Evolutionary conservation across 306 rosid species (phyloP).

Genomic region (Arachis stenosperma): DNA sequence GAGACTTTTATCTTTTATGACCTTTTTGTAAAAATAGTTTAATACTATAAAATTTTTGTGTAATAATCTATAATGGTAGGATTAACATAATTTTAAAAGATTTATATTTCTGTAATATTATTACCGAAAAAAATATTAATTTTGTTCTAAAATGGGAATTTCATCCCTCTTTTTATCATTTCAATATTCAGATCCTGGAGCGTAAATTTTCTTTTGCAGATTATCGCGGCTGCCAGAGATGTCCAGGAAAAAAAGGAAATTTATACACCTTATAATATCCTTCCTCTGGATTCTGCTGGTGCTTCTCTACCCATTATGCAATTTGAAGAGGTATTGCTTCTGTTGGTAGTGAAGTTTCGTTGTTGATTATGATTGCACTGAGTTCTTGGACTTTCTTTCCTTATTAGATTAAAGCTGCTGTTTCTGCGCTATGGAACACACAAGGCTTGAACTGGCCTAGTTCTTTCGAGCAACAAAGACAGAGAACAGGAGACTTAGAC

Average conservation of each 20-base stretch:
- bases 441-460: constrained; percentile 92
- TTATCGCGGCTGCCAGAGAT: constrained; percentile 96
- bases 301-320: constrained; percentile 90
- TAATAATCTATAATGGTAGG: too few species aligned
- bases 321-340: constrained; percentile 78
- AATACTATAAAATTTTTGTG: too few species aligned
- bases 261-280: constrained; percentile 89
- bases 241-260: constrained; percentile 97
- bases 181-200: constrained; percentile 23
- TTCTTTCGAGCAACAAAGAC: constrained; percentile 80
- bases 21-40: too few species aligned
- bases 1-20: too few species aligned
- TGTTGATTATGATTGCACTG: constrained; percentile 26
- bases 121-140: not conserved
- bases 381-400: constrained; percentile 40
- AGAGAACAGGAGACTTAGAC: constrained; percentile 75
- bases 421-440: constrained; percentile 73
- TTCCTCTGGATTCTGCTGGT: constrained; percentile 96
- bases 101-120: too few species aligned
- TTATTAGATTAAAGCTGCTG: constrained; percentile 85
- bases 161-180: not conserved
- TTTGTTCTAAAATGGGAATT: constrained; percentile 5
- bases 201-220: constrained; percentile 52
- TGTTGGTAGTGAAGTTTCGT: not conserved
- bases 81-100: too few species aligned